These are phyloP conservation scores for Mangifera indica DNA, from an alignment of 345 rosid species.

Conservation along the genomic window DNA sequence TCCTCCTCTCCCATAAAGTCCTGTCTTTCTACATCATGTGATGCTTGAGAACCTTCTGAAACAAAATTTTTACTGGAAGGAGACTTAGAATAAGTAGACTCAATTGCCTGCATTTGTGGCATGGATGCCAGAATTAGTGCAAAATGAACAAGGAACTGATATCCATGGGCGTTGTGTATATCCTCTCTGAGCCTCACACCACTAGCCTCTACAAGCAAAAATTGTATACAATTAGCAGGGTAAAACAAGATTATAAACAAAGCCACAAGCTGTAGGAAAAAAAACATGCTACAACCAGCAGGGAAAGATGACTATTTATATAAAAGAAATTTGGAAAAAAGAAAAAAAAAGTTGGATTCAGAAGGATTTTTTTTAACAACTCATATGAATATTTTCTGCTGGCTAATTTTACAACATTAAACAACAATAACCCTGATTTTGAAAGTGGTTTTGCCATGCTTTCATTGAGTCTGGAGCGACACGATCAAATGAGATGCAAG, in stretches of 20 bases:
- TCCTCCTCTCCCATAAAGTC: slow-evolving; percentile 42
- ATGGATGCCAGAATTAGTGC: slow-evolving; percentile 73
- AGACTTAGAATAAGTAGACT: slow-evolving; percentile 38
- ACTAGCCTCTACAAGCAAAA: slow-evolving; percentile 77
- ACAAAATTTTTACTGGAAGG: slow-evolving; percentile 29
- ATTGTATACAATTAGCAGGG: slow-evolving; percentile 32
- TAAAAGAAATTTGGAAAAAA: neutral
- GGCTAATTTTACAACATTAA: too few relatives aligned
- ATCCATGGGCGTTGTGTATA: slow-evolving; percentile 97
- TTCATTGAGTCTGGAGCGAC: too few relatives aligned
- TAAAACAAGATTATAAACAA: slow-evolving; percentile 11
- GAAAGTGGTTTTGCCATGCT: too few relatives aligned
- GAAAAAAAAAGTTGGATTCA: too few relatives aligned
- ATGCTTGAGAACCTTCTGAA: slow-evolving; percentile 36
- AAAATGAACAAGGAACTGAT: slow-evolving; percentile 98
- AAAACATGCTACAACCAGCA: neutral
- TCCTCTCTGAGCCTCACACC: slow-evolving; percentile 95
- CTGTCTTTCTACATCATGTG: slow-evolving; percentile 27
- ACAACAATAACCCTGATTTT: too few relatives aligned
- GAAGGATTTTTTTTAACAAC: too few relatives aligned
- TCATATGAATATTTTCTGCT: too few relatives aligned
- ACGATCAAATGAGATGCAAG: too few relatives aligned
- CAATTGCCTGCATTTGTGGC: slow-evolving; percentile 47
- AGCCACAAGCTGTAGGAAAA: neutral
- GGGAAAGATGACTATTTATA: neutral